These are phyloP conservation scores for Termitomyces sp. DNA, from an alignment of 768 basidiomycete genomes.

Conservation along the genomic window DNA sequence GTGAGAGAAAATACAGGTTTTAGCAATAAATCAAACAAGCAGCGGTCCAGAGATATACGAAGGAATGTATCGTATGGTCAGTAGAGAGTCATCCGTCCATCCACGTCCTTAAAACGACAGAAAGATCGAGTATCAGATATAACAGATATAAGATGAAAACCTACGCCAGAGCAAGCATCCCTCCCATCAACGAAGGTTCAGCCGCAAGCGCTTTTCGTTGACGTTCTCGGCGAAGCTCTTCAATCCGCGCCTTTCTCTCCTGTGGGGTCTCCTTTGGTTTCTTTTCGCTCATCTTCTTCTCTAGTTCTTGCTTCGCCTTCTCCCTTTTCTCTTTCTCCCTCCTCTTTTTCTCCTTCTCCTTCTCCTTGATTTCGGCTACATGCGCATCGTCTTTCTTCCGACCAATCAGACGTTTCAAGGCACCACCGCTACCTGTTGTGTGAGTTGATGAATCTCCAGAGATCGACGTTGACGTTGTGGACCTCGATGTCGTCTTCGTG, in stretches of 20 bases:
- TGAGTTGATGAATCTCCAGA: conserved; percentile 5
- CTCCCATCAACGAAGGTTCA: conserved; percentile 13
- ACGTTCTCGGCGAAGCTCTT: conserved; percentile 1
- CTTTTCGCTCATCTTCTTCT: conserved; percentile 27
- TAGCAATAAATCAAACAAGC: conserved; percentile 4
- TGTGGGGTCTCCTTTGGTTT: conserved; percentile 15
- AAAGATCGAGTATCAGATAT: background rate
- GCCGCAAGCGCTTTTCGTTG: conserved; percentile 7
- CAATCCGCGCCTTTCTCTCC: conserved; percentile 13
- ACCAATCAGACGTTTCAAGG: conserved; percentile 22
- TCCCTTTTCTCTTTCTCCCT: conserved; percentile 26
- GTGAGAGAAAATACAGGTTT: conserved; percentile 3
- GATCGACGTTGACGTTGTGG: background rate
- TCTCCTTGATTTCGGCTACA: background rate
- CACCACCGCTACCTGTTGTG: conserved; percentile 13
- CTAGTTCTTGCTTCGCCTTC: conserved; percentile 31
- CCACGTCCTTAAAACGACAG: background rate
- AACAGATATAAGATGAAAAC: background rate
- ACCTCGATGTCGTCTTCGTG: background rate
- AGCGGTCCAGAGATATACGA: conserved; percentile 1
- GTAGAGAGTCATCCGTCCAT: background rate
- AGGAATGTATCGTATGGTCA: conserved; percentile 3
- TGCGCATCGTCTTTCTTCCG: conserved; percentile 14
- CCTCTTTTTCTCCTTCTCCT: conserved; percentile 28
- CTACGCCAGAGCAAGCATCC: conserved; percentile 14